Evolutionary conservation across 495 filamentous ascomycete genomes (phyloP).

Genomic region (Glarea lozoyensis): DNA sequence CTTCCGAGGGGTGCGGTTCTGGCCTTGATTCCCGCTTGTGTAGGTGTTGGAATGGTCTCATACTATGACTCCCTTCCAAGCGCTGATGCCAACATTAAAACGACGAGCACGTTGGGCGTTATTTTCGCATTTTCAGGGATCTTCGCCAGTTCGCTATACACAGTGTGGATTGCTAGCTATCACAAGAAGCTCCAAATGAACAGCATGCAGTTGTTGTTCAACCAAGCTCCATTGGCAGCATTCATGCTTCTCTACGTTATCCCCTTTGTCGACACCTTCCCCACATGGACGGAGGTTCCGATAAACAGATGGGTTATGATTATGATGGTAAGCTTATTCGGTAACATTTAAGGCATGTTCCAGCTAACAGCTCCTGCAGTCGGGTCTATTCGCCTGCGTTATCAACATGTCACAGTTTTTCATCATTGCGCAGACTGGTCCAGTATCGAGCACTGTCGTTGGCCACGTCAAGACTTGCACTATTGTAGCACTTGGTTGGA

Average conservation of each 20-base stretch:
- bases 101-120: slow-evolving; percentile 47
- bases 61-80: slow-evolving; percentile 59
- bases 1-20: slow-evolving; percentile 46
- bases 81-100: slow-evolving; percentile 34
- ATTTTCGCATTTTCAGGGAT: slow-evolving; percentile 56
- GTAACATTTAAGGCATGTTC: background rate
- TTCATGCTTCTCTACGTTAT: slow-evolving; percentile 56
- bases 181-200: slow-evolving; percentile 58
- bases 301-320: slow-evolving; percentile 45
- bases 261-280: slow-evolving; percentile 56
- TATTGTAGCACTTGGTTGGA: slow-evolving; percentile 51
- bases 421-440: slow-evolving; percentile 61
- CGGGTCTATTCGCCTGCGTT: slow-evolving; percentile 53
- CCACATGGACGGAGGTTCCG: slow-evolving; percentile 40
- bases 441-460: slow-evolving; percentile 63
- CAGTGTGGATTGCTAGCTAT: slow-evolving; percentile 58
- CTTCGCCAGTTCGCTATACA: slow-evolving; percentile 58
- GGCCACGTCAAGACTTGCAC: slow-evolving; percentile 57
- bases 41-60: slow-evolving; percentile 59
- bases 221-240: slow-evolving; percentile 59
- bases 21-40: slow-evolving; percentile 54
- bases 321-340: slow-evolving; percentile 32
- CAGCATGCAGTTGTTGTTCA: slow-evolving; percentile 65
- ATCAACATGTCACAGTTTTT: slow-evolving; percentile 72
- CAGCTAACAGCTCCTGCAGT: slow-evolving; percentile 23